A percentile compares a stretch with the other conserved stretches of the same genome.
Conservation (phyloP, 2,329 filamentous ascomycete species). For the Lasiodiplodia gonubiensis region DNA sequence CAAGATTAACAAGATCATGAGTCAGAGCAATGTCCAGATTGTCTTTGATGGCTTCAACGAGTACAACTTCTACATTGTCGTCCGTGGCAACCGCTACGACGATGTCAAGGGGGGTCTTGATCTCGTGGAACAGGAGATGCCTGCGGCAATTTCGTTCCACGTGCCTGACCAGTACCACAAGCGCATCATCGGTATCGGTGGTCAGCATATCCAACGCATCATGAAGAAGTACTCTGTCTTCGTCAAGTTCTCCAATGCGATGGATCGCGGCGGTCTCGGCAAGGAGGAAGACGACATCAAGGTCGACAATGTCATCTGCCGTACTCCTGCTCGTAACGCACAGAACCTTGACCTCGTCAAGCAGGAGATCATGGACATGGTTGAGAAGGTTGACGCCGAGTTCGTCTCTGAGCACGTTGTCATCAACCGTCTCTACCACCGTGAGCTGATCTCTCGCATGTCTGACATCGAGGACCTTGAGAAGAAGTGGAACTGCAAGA, state of each 20-base stretch:
- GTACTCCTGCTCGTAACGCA: constrained; percentile 94
- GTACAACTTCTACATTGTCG: constrained; percentile 99
- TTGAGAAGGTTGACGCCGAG: constrained; percentile 95
- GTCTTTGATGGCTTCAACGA: constrained; percentile 99
- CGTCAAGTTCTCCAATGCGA: constrained; percentile 98
- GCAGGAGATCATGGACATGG: constrained; percentile 99
- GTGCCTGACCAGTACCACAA: constrained; percentile 99
- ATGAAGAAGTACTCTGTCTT: constrained; percentile 99
- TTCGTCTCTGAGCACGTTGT: constrained; percentile 93
- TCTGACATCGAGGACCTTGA: constrained; percentile 91
- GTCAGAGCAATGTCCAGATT: constrained; percentile 98
- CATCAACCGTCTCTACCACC: constrained; percentile 93
- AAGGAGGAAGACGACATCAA: constrained; percentile 98
- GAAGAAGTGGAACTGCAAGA: constrained; percentile 99
- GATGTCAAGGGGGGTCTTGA: constrained; percentile 91
- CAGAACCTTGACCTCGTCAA: constrained; percentile 97
- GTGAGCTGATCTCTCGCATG: constrained; percentile 87
- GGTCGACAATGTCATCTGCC: constrained; percentile 98
- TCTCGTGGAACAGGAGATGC: constrained; percentile 98
- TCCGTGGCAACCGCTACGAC: constrained; percentile 89
- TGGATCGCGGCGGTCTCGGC: constrained; percentile 92
- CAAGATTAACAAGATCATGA: constrained; percentile 99
- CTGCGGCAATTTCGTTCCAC: constrained; percentile 97
- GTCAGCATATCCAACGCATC: constrained; percentile 97
- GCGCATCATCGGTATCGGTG: constrained; percentile 97